Base-by-base conservation (phyloP, 2,329 filamentous ascomycete genomes). In the Trichophyton mentagrophytes region DNA sequence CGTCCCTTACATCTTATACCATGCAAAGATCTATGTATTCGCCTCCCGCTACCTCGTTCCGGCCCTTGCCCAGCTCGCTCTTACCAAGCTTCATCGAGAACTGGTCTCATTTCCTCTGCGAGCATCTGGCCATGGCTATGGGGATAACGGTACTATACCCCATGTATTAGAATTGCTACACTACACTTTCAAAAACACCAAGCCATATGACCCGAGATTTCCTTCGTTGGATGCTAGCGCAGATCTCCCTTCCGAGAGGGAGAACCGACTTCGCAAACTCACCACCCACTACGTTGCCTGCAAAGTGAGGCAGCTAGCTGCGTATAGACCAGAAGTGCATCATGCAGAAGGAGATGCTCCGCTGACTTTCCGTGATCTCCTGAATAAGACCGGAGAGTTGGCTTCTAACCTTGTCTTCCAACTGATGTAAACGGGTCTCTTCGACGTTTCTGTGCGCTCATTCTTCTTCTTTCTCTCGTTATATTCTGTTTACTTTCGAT, bases 1-100 rank as follows among this genome's bases (percentile, higher is more conserved):
- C 1, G 62, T 66, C 11, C 73, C 73, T 3, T 75, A 76, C 60
- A 68, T 75, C 30, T 68, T 73, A 44, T 75, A 75, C 65, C 74
- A 76, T 47, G 74, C 74, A n/a, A 75, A 76, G 65, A 62, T 76
- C 53, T 75, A 76, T 62, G 71, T 74, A 61, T 75, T 76, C 60
- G 73, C 73, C n/a, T 73, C 72, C 1, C 71, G 71, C 57, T 76
- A 73, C 65, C 65, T 75, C 49, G 73, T 76, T 60, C 71, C 72
- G 2, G 70, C 69, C 13, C 69, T 76, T 27, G 72, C 72, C 2
- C 71, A 75, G 60, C 67, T 75, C 36, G 73, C 72, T 63, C 69
- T 76, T 4, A 69, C 70, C 57, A 75, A 75, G 64, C 65, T 76
- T 3, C 74, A 76, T 57, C 63, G 64, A 3, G 72, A 74, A 57